Conservation (phyloP, 805 yeast species). For the Isabelozyma gotoi region DNA sequence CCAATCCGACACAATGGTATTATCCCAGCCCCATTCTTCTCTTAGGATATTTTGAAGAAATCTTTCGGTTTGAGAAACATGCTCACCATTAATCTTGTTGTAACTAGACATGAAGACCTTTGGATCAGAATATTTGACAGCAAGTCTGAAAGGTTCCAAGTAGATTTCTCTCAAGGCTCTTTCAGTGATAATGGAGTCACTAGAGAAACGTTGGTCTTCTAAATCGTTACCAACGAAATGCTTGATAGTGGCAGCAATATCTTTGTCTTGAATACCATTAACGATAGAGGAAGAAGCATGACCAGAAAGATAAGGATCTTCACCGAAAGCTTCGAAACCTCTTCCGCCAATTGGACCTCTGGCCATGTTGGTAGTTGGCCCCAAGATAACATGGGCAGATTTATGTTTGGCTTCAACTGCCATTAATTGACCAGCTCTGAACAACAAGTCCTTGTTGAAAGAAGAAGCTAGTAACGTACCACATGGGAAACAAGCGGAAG, state of each 20-base stretch:
- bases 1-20: conserved; percentile 37
- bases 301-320: conserved; percentile 32
- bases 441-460: conserved; percentile 24
- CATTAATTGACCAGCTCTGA: conserved; percentile 29
- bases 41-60: conserved; percentile 23
- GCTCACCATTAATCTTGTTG: conserved; percentile 31
- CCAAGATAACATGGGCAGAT: conserved; percentile 29
- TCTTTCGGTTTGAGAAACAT: conserved; percentile 22
- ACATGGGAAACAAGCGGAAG: conserved; percentile 34
- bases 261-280: conserved; percentile 27
- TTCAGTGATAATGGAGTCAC: conserved; percentile 28
- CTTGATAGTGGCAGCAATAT: conserved; percentile 31
- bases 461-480: conserved; percentile 33
- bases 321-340: conserved; percentile 33
- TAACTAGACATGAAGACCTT: conserved; percentile 30
- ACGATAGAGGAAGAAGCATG: conserved; percentile 22
- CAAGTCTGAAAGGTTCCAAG: conserved; percentile 33
- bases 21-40: conserved; percentile 32
- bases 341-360: conserved; percentile 37
- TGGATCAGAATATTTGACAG: conserved; percentile 28
- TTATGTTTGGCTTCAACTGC: conserved; percentile 31
- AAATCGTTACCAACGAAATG: conserved; percentile 34
- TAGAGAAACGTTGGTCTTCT: conserved; percentile 28
- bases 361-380: conserved; percentile 33
- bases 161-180: conserved; percentile 33